Percentiles rank a stretch among this genome's conserved stretches.
These are phyloP conservation scores for Aspergillus spinulosporus DNA, from an alignment of 2,329 filamentous ascomycete species.

Conservation along the genomic window DNA sequence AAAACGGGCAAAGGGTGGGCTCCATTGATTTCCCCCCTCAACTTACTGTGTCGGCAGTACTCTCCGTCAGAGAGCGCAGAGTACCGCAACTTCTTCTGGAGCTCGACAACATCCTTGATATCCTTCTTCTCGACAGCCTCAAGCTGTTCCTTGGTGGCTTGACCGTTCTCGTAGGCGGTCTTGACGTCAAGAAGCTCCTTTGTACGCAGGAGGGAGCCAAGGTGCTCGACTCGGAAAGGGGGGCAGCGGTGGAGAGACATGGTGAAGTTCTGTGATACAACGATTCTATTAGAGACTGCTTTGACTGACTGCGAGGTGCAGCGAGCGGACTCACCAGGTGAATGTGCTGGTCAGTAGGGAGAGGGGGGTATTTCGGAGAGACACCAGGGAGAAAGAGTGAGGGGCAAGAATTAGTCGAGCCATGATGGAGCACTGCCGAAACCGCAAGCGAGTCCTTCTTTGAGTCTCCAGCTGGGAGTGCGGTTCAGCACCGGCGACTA, in stretches of 20 bases:
- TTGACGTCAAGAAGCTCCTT: slow-evolving; percentile 61
- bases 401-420: slow-evolving; percentile 1
- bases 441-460: slow-evolving; percentile 7
- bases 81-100: slow-evolving; percentile 64
- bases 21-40: neutral
- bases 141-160: slow-evolving; percentile 57
- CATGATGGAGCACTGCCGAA: slow-evolving; percentile 2
- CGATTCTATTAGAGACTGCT: neutral
- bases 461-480: neutral
- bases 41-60: slow-evolving; percentile 54
- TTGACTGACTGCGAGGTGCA: neutral
- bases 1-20: neutral
- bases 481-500: neutral
- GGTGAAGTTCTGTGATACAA: slow-evolving; percentile 13
- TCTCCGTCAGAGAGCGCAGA: slow-evolving; percentile 69
- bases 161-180: slow-evolving; percentile 57
- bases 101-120: slow-evolving; percentile 64
- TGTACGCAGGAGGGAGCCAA: slow-evolving; percentile 70
- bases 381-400: neutral
- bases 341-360: neutral
- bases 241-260: slow-evolving; percentile 48
- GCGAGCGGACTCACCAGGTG: neutral
- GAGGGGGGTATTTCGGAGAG: neutral
- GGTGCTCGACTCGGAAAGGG: slow-evolving; percentile 71
- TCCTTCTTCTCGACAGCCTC: slow-evolving; percentile 63